These are phyloP conservation scores for Scheffersomyces ergatensis DNA, from an alignment of 805 yeast species.

Conservation along the genomic window DNA sequence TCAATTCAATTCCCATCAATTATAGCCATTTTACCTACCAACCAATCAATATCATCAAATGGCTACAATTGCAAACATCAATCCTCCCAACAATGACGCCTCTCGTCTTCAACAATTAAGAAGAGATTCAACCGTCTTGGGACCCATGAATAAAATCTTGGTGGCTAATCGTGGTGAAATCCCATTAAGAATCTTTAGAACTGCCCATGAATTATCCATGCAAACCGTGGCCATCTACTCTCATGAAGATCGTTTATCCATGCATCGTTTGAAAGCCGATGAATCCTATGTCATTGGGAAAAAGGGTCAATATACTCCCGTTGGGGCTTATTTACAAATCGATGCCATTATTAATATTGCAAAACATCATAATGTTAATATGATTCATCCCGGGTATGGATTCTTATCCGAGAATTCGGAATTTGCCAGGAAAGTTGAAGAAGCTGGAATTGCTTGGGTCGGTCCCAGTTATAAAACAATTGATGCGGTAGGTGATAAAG, in stretches of 20 bases:
- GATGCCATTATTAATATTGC: constrained; percentile 76
- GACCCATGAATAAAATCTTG: constrained; percentile 56
- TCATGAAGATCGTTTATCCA: constrained; percentile 89
- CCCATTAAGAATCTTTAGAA: constrained; percentile 86
- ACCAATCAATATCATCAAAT: constrained; percentile 3
- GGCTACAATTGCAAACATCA: constrained; percentile 7
- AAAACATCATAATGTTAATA: constrained; percentile 68
- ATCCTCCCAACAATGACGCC: constrained; percentile 1
- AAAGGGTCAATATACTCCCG: constrained; percentile 89
- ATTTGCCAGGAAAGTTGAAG: constrained; percentile 88
- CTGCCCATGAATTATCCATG: constrained; percentile 97
- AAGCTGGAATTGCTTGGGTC: constrained; percentile 90
- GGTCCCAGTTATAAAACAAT: constrained; percentile 89
- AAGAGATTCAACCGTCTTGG: constrained; percentile 40
- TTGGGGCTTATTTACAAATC: constrained; percentile 91
- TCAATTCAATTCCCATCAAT: background rate
- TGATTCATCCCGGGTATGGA: constrained; percentile 91
- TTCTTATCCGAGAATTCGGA: constrained; percentile 69
- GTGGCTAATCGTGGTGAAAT: constrained; percentile 87
- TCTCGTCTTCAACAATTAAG: constrained; percentile 21
- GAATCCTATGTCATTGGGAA: constrained; percentile 91
- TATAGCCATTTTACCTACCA: background rate
- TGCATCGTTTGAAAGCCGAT: constrained; percentile 94
- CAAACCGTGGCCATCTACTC: constrained; percentile 96
- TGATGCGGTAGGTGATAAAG: constrained; percentile 96